Base-by-base conservation (phyloP, 1,139 yeast genomes). In the Nakaseomyces delphensis region DNA sequence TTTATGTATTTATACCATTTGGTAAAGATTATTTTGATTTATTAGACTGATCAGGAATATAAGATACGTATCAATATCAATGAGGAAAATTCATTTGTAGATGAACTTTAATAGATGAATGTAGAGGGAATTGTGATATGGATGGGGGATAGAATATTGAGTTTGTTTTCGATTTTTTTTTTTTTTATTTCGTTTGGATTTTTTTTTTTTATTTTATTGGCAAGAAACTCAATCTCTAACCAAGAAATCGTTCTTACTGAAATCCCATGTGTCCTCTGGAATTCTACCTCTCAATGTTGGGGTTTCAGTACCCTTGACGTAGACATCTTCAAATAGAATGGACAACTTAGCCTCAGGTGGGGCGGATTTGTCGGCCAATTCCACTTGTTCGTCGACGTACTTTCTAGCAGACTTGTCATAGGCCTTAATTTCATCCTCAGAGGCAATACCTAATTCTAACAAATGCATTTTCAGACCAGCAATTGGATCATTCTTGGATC, bases 401-500 rank as follows among this genome's bases (percentile, higher is more conserved):
- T 85, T 78, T 75, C 98, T 87, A 48, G 95, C 96, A 54, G 83
- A 87, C 75, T 91, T 91, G 71, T 91, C 98, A 63, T 85, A 83
- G 48, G 85, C 67, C 76, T 87, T 86, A 67, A 91, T 77, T 74
- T 91, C 97, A 46, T 82, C 94, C 73, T 91, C 98, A 50, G 93
- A 74, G 50, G 96, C 94, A 57, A 91, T 78, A 48, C 75, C 77
- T 65, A 79, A 74, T 55, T 87, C 96, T 60, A 89, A 68, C 58
- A 91, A 73, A 48, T 79, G 83, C 60, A 80, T 79, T 77, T 89
- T 89, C 64, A 91, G 79, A 54, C 97, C 97, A 47, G 96, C 91
- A 68, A 91, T 87, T 59, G 97, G 96, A 68, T 91, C 98, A 66
- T 83, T 87, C 74, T 89, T 83, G 39, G 96, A 86, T 76, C 98